Percentiles rank a stretch among this genome's conserved stretches.
Evolutionary conservation across 2,329 filamentous ascomycete genomes (phyloP).

Genomic region (Septoria petroselini): DNA sequence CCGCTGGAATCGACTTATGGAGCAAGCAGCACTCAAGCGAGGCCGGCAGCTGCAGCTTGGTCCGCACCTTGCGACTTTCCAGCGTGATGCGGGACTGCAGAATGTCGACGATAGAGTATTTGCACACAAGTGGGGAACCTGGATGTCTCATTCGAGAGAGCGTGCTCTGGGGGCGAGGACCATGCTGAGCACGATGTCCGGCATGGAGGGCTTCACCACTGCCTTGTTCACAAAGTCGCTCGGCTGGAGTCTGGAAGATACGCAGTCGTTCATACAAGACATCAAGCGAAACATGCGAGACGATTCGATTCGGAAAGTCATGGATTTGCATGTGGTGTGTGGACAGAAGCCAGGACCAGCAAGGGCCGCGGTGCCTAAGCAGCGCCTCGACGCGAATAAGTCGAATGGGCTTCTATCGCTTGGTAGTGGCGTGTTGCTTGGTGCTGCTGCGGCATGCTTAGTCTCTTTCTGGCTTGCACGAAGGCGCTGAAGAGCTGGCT

Average conservation of each 20-base stretch:
- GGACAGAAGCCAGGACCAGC: constrained; percentile 18
- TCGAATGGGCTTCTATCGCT: constrained; percentile 1
- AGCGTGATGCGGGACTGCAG: constrained; percentile 16
- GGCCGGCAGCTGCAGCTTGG: constrained; percentile 25
- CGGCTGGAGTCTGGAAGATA: constrained; percentile 30
- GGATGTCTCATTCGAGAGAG: constrained; percentile 24
- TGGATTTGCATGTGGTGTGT: constrained; percentile 25
- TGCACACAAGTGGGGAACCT: constrained; percentile 24
- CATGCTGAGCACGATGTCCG: constrained; percentile 31
- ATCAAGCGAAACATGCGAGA: constrained; percentile 23
- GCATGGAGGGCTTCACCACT: constrained; percentile 33
- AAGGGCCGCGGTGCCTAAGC: background rate
- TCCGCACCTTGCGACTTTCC: constrained; percentile 20
- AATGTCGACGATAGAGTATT: constrained; percentile 18
- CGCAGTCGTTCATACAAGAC: constrained; percentile 23
- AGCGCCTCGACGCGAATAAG: background rate
- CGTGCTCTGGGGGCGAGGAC: constrained; percentile 25
- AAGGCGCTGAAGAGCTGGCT: background rate
- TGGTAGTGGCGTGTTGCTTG: constrained; percentile 9
- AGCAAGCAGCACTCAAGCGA: constrained; percentile 21
- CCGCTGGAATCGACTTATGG: constrained; percentile 23
- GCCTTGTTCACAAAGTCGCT: constrained; percentile 31
- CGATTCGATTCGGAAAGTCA: constrained; percentile 22
- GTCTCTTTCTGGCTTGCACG: background rate
- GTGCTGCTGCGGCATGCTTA: constrained; percentile 1